Conservation (phyloP, 129 eudicot genomes). For the Glebionis coronaria region DNA sequence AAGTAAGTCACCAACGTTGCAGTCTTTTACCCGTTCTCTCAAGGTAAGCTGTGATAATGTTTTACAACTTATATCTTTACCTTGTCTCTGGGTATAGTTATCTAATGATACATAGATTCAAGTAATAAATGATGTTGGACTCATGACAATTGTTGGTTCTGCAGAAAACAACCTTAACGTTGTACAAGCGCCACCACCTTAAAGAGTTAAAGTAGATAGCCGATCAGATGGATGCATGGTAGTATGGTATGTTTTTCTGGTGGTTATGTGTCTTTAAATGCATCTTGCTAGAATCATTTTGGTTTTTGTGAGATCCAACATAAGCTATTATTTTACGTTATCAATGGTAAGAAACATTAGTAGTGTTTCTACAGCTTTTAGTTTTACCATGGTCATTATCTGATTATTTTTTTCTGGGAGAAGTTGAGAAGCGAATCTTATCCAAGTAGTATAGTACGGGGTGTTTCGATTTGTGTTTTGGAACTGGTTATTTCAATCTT, state of each 20-base stretch:
- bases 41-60: slow-evolving; percentile 3
- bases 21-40: not conserved
- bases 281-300: slow-evolving; percentile 8
- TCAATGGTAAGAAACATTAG: no score
- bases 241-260: slow-evolving; percentile 22
- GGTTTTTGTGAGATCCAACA: slow-evolving; percentile 1
- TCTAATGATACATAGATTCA: no score
- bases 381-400: not conserved
- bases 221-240: slow-evolving; percentile 8
- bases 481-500: no score
- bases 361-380: not conserved
- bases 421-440: not conserved
- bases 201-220: slow-evolving; percentile 1
- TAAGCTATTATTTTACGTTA: not conserved
- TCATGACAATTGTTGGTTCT: slow-evolving; percentile 8
- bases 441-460: not conserved
- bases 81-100: not conserved
- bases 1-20: slow-evolving; percentile 17
- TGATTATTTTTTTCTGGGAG: not conserved
- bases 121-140: not conserved
- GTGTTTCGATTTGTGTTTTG: no score
- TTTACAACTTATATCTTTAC: no score
- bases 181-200: slow-evolving; percentile 21
- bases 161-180: slow-evolving; percentile 12
- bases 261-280: not conserved